Evolutionary conservation across 345 rosid genomes (phyloP).

Genomic region (Nephelium lappaceum): DNA sequence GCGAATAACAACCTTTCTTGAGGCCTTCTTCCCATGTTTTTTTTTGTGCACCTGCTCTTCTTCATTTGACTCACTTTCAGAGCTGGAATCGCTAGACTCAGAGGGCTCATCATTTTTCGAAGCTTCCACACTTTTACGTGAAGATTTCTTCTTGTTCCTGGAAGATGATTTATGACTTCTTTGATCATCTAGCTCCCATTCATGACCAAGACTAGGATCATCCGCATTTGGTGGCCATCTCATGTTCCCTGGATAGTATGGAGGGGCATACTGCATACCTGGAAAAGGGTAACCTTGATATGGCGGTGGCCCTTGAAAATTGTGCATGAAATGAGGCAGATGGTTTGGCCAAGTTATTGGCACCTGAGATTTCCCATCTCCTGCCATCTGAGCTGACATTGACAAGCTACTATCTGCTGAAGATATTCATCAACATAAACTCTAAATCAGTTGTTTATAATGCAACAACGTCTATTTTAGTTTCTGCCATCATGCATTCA

Average conservation of each 20-base stretch:
- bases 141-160: slow-evolving; percentile 60
- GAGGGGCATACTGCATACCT: slow-evolving; percentile 72
- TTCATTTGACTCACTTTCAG: slow-evolving; percentile 50
- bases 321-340: slow-evolving; percentile 73
- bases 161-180: slow-evolving; percentile 53
- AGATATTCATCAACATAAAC: slow-evolving; percentile 19
- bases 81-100: slow-evolving; percentile 51
- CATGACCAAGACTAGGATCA: slow-evolving; percentile 39
- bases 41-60: slow-evolving; percentile 42
- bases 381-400: slow-evolving; percentile 24
- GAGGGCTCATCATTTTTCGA: slow-evolving; percentile 57
- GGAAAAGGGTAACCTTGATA: slow-evolving; percentile 72
- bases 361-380: slow-evolving; percentile 55
- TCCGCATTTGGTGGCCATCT: slow-evolving; percentile 77
- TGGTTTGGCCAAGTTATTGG: slow-evolving; percentile 80
- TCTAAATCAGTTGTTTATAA: not conserved
- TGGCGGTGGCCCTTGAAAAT: slow-evolving; percentile 69
- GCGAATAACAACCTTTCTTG: slow-evolving; percentile 89
- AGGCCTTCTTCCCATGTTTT: slow-evolving; percentile 69
- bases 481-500: slow-evolving; percentile 1
- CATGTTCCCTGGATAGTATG: slow-evolving; percentile 74
- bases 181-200: slow-evolving; percentile 49
- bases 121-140: slow-evolving; percentile 40
- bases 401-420: slow-evolving; percentile 46
- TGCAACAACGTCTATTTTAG: not conserved